Conservation (phyloP, 2,329 filamentous ascomycete species). For the Botrytis cinerea region DNA sequence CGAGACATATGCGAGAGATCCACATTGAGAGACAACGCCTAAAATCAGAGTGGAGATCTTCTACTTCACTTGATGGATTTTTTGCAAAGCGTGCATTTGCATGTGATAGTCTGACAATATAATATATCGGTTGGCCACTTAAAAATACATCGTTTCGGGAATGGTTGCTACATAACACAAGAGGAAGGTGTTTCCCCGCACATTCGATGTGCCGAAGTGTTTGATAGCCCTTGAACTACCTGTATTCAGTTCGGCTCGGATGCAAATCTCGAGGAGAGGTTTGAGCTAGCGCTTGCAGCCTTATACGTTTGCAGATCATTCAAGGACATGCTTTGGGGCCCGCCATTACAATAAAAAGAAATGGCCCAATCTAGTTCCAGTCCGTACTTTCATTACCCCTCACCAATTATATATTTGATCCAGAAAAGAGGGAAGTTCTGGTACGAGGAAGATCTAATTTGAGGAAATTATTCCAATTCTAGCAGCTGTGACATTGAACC, state of each 20-base stretch:
- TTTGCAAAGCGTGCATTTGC: conserved; percentile 1
- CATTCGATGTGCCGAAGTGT: not conserved
- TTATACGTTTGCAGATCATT: not conserved
- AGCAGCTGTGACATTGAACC: not conserved
- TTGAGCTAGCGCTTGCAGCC: conserved; percentile 12
- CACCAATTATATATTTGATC: not conserved
- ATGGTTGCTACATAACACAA: not conserved
- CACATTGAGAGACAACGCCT: not conserved
- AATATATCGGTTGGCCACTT: not conserved
- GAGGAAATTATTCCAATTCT: not conserved
- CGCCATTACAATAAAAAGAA: not conserved
- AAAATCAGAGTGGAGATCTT: not conserved
- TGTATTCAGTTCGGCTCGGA: not conserved
- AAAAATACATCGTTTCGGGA: not conserved
- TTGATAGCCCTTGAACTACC: not conserved
- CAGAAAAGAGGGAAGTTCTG: not conserved
- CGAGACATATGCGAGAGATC: not conserved
- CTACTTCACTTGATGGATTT: not conserved
- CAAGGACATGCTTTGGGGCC: not conserved
- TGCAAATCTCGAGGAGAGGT: not conserved
- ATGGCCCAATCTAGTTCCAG: not conserved
- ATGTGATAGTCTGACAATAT: not conserved
- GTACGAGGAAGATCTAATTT: not conserved
- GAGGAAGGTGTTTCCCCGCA: not conserved
- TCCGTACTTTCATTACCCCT: not conserved